phyloP scores from a whole-genome alignment of 176 grass and related monocot genomes.

The Zoysia pacifica region DNA sequence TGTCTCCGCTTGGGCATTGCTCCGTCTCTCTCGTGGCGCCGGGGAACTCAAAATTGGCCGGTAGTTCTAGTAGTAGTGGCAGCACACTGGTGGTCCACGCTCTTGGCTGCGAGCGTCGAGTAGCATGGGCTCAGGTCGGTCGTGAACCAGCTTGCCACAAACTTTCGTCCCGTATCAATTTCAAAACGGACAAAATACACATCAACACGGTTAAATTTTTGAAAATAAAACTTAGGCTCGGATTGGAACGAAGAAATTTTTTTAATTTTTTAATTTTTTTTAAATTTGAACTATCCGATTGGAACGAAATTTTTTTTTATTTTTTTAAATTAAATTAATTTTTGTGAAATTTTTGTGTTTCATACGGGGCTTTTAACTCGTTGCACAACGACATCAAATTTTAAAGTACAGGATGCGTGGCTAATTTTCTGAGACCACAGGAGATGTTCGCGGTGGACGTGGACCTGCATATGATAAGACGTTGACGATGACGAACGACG shows the following conservation, averaged over 20 bases:
- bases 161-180: not conserved
- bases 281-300: no score
- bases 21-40: constrained; percentile 22
- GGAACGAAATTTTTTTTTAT: no score
- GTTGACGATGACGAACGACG: not conserved
- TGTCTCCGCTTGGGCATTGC: not conserved
- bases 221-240: not conserved
- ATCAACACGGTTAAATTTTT: no score
- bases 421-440: not conserved
- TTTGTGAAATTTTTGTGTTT: no score
- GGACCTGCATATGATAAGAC: constrained; percentile 5
- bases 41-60: constrained; percentile 6
- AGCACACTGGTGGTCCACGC: not conserved
- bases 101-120: not conserved
- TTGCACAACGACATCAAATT: no score
- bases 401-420: not conserved
- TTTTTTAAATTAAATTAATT: no score
- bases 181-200: no score
- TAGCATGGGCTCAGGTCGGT: not conserved
- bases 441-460: not conserved
- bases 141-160: not conserved
- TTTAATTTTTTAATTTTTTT: no score
- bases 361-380: no score
- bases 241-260: no score
- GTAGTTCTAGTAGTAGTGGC: not conserved